These are phyloP conservation scores for Trichoderma cornu-damae DNA, from an alignment of 2,329 filamentous ascomycete species.

Conservation along the genomic window DNA sequence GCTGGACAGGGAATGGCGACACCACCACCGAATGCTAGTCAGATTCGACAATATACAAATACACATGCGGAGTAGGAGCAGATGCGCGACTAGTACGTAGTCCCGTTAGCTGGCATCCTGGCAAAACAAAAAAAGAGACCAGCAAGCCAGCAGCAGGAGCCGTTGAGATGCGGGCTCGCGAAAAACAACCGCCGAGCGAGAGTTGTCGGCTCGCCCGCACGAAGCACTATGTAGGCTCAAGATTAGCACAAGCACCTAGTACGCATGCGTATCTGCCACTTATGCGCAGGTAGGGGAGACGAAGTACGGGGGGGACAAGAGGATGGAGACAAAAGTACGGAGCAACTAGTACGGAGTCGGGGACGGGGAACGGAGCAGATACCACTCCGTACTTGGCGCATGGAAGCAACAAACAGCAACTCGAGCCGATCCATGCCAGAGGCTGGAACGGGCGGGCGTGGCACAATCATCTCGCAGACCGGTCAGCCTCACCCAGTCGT, in stretches of 20 bases:
- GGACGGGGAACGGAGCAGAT: neutral
- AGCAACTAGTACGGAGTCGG: too few relatives aligned
- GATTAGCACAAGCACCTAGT: neutral
- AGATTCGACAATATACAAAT: slow-evolving; percentile 3
- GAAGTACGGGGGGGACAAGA: neutral
- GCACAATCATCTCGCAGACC: slow-evolving; percentile 8
- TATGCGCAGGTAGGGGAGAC: slow-evolving; percentile 8
- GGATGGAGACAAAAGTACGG: slow-evolving; percentile 12
- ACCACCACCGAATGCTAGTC: neutral
- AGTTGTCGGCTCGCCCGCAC: neutral
- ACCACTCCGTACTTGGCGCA: neutral
- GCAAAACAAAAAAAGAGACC: neutral
- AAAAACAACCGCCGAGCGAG: neutral
- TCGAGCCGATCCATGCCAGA: slow-evolving; percentile 13
- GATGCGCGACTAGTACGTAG: slow-evolving; percentile 1
- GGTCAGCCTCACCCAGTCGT: slow-evolving; percentile 10
- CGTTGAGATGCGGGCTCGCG: slow-evolving; percentile 1
- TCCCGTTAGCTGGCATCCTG: neutral
- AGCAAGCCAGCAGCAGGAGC: neutral
- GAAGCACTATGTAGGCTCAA: neutral
- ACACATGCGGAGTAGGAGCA: neutral
- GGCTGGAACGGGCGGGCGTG: slow-evolving; percentile 3
- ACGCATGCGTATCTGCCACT: slow-evolving; percentile 6
- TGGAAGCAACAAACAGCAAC: slow-evolving; percentile 5
- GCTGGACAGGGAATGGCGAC: neutral